Percentiles rank a stretch among this genome's conserved stretches.
These are phyloP conservation scores for Podaxis pistillaris DNA, from an alignment of 768 basidiomycete genomes.

Conservation along the genomic window DNA sequence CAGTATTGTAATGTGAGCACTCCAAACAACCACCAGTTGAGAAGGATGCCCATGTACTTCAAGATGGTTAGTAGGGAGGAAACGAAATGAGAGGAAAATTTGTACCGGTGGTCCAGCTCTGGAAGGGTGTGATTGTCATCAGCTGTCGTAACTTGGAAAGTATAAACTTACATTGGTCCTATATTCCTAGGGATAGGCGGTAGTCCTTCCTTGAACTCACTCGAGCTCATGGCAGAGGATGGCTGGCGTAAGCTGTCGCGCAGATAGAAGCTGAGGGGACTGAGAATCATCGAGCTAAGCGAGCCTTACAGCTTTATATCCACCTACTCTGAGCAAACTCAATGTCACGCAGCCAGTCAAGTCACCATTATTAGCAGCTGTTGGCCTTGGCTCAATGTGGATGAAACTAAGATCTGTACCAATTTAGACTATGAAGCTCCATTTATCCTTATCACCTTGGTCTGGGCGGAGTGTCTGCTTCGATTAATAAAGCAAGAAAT, in stretches of 20 bases:
- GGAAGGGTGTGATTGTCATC: not conserved
- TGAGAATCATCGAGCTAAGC: not conserved
- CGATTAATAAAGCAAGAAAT: not conserved
- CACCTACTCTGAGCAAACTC: not conserved
- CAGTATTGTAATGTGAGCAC: conserved; percentile 9
- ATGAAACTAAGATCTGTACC: not conserved
- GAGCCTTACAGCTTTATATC: not conserved
- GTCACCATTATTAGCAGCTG: not conserved
- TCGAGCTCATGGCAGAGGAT: not conserved
- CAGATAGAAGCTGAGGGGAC: not conserved
- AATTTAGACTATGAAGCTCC: not conserved
- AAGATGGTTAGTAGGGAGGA: not conserved
- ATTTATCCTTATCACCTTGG: not conserved
- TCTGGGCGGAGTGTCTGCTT: not conserved
- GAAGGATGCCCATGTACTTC: conserved; percentile 8
- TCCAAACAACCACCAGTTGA: conserved; percentile 13
- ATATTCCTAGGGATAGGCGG: conserved; percentile 2
- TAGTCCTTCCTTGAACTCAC: not conserved
- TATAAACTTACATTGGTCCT: conserved; percentile 3
- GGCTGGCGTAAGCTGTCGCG: not conserved
- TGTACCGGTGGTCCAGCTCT: conserved; percentile 9
- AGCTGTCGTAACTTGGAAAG: not conserved
- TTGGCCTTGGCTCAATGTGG: not conserved
- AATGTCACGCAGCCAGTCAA: not conserved
- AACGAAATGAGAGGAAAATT: not conserved